These are phyloP conservation scores for Phytophthora citricola DNA, from an alignment of 352 stramenopile species.

Conservation along the genomic window DNA sequence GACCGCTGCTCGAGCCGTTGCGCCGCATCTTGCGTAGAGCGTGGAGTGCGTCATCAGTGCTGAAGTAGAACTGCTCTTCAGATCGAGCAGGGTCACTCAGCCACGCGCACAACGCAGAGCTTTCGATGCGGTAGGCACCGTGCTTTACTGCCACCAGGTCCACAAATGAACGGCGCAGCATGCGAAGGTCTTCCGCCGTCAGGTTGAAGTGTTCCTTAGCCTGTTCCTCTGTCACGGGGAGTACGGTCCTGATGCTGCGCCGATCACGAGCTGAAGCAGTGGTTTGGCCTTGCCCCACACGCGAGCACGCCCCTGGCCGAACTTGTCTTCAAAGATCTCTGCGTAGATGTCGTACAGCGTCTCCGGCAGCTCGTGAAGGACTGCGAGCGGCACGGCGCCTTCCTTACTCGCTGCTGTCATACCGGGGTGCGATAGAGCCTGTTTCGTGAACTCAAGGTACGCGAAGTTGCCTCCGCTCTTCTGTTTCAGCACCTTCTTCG, in stretches of 20 bases:
- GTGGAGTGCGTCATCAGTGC: constrained; percentile 53
- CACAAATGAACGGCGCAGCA: constrained; percentile 75
- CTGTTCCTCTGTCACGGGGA: constrained; percentile 73
- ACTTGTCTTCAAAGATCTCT: constrained; percentile 91
- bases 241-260: constrained; percentile 72
- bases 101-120: constrained; percentile 75
- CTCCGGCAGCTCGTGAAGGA: constrained; percentile 79
- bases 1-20: constrained; percentile 13
- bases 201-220: constrained; percentile 65
- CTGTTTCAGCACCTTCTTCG: constrained; percentile 58
- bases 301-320: constrained; percentile 72
- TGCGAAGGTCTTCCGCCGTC: constrained; percentile 68
- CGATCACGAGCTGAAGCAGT: constrained; percentile 75
- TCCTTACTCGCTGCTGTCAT: constrained; percentile 52
- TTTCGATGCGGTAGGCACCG: constrained; percentile 80
- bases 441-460: constrained; percentile 83
- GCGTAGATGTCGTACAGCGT: constrained; percentile 85
- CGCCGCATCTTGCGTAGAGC: constrained; percentile 52
- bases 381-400: constrained; percentile 57
- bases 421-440: constrained; percentile 73
- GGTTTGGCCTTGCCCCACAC: constrained; percentile 83
- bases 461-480: constrained; percentile 83
- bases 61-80: constrained; percentile 73
- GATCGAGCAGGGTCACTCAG: constrained; percentile 58
- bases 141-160: constrained; percentile 72